Conservation (phyloP, 2,329 filamentous ascomycete species). For the Talaromyces verruculosus region DNA sequence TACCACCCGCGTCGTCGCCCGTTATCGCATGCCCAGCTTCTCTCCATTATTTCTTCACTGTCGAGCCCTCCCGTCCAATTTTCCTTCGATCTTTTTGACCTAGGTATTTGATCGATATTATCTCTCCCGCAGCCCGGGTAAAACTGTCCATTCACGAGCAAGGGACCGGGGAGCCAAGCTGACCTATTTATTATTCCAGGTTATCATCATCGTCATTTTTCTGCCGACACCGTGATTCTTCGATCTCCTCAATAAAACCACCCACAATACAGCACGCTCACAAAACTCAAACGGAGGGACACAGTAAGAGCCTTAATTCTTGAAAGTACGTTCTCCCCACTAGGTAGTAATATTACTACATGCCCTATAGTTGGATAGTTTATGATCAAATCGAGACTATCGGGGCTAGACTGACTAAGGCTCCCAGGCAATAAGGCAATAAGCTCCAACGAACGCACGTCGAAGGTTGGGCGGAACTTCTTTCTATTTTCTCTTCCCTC, state of each 20-base stretch:
- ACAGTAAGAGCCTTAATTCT: background rate
- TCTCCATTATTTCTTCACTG: constrained; percentile 1
- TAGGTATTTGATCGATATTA: background rate
- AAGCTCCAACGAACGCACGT: constrained; percentile 12
- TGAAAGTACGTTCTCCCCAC: background rate
- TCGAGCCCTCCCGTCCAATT: background rate
- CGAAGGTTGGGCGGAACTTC: constrained; percentile 21
- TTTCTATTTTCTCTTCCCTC: constrained; percentile 25
- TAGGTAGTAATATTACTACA: background rate
- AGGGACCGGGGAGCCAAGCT: constrained; percentile 13
- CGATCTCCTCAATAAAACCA: background rate
- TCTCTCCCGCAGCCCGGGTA: constrained; percentile 4
- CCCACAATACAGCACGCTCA: background rate
- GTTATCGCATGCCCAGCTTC: constrained; percentile 8
- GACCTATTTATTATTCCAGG: background rate
- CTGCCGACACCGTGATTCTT: constrained; percentile 26
- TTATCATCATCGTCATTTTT: constrained; percentile 24
- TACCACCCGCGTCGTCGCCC: constrained; percentile 1
- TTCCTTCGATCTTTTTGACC: background rate
- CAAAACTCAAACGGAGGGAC: background rate
- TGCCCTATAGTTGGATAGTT: constrained; percentile 2
- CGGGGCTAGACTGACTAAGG: constrained; percentile 19
- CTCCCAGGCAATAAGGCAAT: constrained; percentile 13
- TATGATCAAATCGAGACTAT: constrained; percentile 22
- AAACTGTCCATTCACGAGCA: constrained; percentile 6